phyloP scores from a whole-genome alignment of 2,329 filamentous ascomycete species.

The Scedosporium dehoogii region DNA sequence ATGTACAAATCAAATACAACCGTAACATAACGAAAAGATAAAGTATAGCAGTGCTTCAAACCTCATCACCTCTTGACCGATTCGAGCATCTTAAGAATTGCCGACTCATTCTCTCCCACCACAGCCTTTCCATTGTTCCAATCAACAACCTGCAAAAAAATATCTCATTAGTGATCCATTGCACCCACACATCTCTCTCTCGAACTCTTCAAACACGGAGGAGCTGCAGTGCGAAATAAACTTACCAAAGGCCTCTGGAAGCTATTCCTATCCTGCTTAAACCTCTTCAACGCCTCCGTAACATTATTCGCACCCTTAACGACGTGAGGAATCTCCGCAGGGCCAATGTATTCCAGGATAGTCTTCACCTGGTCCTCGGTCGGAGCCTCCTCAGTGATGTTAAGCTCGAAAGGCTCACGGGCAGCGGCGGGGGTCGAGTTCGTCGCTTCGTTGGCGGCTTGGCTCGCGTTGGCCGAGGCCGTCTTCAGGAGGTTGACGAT shows the following conservation, averaged over 20 bases:
- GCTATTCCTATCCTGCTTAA: conserved; percentile 57
- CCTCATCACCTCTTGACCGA: conserved; percentile 27
- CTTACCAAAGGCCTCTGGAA: conserved; percentile 73
- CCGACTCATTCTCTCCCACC: conserved; percentile 71
- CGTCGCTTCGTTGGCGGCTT: conserved; percentile 28
- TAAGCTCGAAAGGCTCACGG: conserved; percentile 71
- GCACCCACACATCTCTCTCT: background rate
- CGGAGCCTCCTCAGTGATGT: conserved; percentile 70
- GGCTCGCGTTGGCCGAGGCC: conserved; percentile 57
- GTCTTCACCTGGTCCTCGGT: conserved; percentile 75
- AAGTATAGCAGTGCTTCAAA: background rate
- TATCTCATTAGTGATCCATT: conserved; percentile 14
- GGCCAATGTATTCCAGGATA: conserved; percentile 74
- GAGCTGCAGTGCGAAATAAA: conserved; percentile 12
- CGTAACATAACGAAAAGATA: background rate
- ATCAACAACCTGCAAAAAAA: conserved; percentile 59
- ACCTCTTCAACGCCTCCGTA: conserved; percentile 69
- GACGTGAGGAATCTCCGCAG: conserved; percentile 46
- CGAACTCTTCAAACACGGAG: background rate
- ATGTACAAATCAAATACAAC: background rate
- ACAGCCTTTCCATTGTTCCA: conserved; percentile 85
- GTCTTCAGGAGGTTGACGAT: conserved; percentile 73
- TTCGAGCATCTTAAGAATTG: conserved; percentile 74
- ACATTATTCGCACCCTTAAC: conserved; percentile 65
- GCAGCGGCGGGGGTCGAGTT: conserved; percentile 17